Evolutionary conservation across 179 eudicot species (phyloP), one percentile per base, ranked within the genome.

Genomic region (Vitellaria paradoxa): DNA sequence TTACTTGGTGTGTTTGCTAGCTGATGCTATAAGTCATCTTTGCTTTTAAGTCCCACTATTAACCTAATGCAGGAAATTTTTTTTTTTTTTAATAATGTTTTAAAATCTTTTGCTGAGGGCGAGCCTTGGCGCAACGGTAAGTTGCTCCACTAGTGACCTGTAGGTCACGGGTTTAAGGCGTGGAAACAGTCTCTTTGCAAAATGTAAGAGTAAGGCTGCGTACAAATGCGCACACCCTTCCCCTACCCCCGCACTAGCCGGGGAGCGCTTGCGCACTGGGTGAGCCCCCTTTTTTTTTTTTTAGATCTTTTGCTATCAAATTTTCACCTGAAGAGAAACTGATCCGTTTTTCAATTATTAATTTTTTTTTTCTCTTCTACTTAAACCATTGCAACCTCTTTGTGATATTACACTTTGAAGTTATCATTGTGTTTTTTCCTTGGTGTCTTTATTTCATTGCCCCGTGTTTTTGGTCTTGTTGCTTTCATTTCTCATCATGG

Each of bases 401-500:
- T 50, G 72, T 66, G 20, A 20, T 65, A 56, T 59, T 68, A 17
- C 18, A 49, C n/a, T 56, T 65, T 53, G 76, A 26, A 78, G 47
- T 23, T 65, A 12, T 69, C 78, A 57, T 37, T 62, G 68, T 55
- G 20, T 61, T 40, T n/a, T 60, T 21, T 46, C 65, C 63, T 55
- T 53, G 46, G 47, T 7, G 40, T 23, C 23, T 7, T 47, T 42
- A 21, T 63, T 64, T 23, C 23, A 0, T 9, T 73, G 13, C 63
- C 26, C 26, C 40, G 23, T 14, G 57, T 63, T 64, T 14, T 47
- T 73, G 66, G 66, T 55, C 13, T 71, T 73, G 69, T 49, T 76
- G 75, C 77, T 72, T 80, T 73, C 65, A 67, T 75, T 85, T 77
- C 83, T 85, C 80, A 74, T 74, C 56, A 61, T 61, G 78, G 68